Base-by-base conservation (phyloP, 164 flowering plant genomes). In the Brasenia schreberi region DNA sequence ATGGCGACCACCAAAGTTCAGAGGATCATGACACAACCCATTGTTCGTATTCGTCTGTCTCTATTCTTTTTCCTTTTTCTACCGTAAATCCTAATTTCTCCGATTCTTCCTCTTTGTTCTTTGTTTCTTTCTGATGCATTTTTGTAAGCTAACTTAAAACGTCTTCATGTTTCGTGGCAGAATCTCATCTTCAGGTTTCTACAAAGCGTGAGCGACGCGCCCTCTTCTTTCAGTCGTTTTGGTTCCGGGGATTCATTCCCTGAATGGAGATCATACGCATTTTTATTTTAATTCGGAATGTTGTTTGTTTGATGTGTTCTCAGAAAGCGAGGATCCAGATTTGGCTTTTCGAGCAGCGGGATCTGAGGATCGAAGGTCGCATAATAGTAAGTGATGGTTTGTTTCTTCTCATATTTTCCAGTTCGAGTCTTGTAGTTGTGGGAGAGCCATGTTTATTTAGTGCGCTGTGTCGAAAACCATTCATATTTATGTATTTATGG, bases 1-100 rank as follows among this genome's bases (percentile, higher is more conserved):
- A 89, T 92, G 98, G 96, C 98, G 83, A 85, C 85, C 79, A 88
- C 97, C 69, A 88, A 84, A 76, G 98, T 92, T 19, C 98, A 90
- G 78, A 75, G 95, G 80, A 90, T 92, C 64, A 92, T 92, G 98
- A 92, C 98, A 79, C 98, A 92, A 59, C 98, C 98, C 63, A 92
- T 92, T 59, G 96, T 87, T 79, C 59, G 72, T 69, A 7, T 52
- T 7, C 12, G 2, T 4, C 7, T 64, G 4, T 27, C 11, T 39
- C 18, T 56, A 65, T 63, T 5, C 42, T 12, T 16, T 33, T n/a
- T n/a, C n/a, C n/a, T n/a, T 33, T 56, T 7, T n/a, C n/a, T n/a
- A n/a, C n/a, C 59, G 19, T 12, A 58, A 56, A 5, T 19, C 58
- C 33, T 11, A 3, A 11, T n/a, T 16, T 23, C 12, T 23, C 62